A percentile compares a stretch with the other conserved stretches of the same genome.
Conservation (phyloP, 1,139 yeast genomes). For the Nakaseomyces sp. region DNA sequence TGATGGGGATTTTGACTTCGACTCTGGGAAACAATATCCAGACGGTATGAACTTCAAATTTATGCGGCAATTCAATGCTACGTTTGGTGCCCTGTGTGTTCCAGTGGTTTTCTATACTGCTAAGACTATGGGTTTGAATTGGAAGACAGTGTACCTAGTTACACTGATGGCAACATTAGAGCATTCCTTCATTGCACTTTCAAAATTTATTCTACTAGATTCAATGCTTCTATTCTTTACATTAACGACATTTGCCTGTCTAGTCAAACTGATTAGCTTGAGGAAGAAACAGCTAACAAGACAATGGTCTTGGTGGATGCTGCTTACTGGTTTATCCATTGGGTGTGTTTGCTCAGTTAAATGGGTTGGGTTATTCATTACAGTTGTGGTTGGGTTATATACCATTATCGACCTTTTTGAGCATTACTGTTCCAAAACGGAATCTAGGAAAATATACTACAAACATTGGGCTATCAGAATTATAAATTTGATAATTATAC, state of each 20-base stretch:
- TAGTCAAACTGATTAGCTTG: slow-evolving; percentile 46
- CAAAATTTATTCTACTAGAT: slow-evolving; percentile 65
- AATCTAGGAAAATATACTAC: slow-evolving; percentile 39
- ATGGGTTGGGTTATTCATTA: slow-evolving; percentile 91
- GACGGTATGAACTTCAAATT: slow-evolving; percentile 43
- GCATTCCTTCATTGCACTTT: slow-evolving; percentile 53
- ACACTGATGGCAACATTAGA: slow-evolving; percentile 57
- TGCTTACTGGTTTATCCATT: slow-evolving; percentile 65
- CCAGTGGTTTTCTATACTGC: slow-evolving; percentile 61
- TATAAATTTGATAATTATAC: slow-evolving; percentile 62
- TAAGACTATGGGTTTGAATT: slow-evolving; percentile 38
- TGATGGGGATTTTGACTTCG: slow-evolving; percentile 56
- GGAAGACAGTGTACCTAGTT: slow-evolving; percentile 45
- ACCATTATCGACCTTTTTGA: slow-evolving; percentile 66
- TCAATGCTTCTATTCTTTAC: slow-evolving; percentile 68
- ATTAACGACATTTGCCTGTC: slow-evolving; percentile 48
- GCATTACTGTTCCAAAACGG: slow-evolving; percentile 40
- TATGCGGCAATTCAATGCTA: slow-evolving; percentile 61
- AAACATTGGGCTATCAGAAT: slow-evolving; percentile 69
- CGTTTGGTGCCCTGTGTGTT: slow-evolving; percentile 52
- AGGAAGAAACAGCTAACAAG: slow-evolving; percentile 38
- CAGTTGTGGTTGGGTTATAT: slow-evolving; percentile 78
- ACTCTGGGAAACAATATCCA: slow-evolving; percentile 52
- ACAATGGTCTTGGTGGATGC: slow-evolving; percentile 48
- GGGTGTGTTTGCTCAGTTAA: slow-evolving; percentile 93